phyloP scores from a whole-genome alignment of 2,329 filamentous ascomycete species.

The Sporothrix globosa region DNA sequence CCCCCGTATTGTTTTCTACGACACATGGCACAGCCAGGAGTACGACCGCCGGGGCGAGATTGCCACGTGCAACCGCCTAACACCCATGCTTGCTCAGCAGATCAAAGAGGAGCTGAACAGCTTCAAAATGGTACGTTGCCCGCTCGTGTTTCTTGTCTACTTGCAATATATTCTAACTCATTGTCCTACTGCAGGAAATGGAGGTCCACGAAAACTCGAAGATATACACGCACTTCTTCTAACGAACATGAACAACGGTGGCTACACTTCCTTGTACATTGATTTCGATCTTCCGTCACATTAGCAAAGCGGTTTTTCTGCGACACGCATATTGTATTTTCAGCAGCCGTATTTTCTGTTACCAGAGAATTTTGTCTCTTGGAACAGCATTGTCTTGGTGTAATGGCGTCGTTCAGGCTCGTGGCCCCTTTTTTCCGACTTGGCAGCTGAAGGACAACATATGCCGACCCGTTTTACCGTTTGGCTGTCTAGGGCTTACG shows the following conservation, averaged over 20 bases:
- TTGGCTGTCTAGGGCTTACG: background rate
- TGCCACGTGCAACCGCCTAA: constrained; percentile 96
- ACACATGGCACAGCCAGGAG: constrained; percentile 93
- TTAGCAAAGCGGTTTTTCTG: constrained; percentile 4
- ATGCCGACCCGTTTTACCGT: background rate
- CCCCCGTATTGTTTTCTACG: constrained; percentile 89
- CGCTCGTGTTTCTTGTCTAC: background rate
- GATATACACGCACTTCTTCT: constrained; percentile 99
- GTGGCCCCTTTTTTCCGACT: background rate
- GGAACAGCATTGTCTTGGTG: constrained; percentile 40
- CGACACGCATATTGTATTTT: constrained; percentile 22
- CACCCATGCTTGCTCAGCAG: constrained; percentile 95
- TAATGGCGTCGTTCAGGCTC: constrained; percentile 38
- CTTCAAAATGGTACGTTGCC: constrained; percentile 88
- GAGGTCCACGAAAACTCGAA: constrained; percentile 99
- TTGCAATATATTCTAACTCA: background rate
- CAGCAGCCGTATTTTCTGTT: constrained; percentile 10
- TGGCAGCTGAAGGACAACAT: constrained; percentile 1
- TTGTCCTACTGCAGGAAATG: constrained; percentile 73
- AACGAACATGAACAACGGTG: constrained; percentile 49
- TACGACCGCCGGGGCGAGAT: constrained; percentile 96
- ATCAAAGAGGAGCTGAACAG: constrained; percentile 99
- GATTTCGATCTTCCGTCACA: constrained; percentile 35
- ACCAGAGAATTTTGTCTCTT: constrained; percentile 31
- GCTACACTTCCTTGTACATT: constrained; percentile 37